These are phyloP conservation scores for Chlamydomonas reinhardtii DNA, from an alignment of 163 green algal species.

Conservation along the genomic window DNA sequence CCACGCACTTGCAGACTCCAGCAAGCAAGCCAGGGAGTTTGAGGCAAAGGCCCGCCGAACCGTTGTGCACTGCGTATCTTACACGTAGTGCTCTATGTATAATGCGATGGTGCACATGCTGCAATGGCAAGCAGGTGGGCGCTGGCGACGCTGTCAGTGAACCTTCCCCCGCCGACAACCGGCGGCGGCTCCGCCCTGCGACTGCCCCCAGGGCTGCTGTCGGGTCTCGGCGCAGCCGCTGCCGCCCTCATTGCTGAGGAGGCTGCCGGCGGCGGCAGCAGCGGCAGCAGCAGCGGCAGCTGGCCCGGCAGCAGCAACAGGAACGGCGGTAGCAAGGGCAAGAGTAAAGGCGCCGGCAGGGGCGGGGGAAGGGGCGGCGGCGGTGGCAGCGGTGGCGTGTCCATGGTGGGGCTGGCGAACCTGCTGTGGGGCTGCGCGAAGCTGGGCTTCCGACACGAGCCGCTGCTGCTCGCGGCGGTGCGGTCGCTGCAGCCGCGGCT, in stretches of 20 bases:
- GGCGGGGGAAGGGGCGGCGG: not conserved
- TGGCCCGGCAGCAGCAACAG: not conserved
- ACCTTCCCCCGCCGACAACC: not conserved
- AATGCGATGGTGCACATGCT: too few relatives aligned
- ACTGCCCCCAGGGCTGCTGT: not conserved
- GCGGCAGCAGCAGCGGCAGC: not conserved
- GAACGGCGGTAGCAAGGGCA: not conserved
- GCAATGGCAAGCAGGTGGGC: too few relatives aligned
- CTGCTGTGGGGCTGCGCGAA: conserved; percentile 17
- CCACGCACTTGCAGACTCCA: too few relatives aligned
- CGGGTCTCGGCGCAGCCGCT: not conserved
- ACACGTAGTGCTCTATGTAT: too few relatives aligned
- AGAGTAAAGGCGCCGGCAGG: not conserved
- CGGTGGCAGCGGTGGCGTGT: not conserved
- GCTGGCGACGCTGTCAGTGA: conserved; percentile 3
- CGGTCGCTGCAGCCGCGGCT: not conserved
- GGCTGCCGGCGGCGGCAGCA: not conserved
- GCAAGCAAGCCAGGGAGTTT: too few relatives aligned
- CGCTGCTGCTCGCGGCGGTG: conserved; percentile 1
- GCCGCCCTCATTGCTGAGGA: not conserved
- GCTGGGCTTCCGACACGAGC: not conserved
- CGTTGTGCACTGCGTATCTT: too few relatives aligned
- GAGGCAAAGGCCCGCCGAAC: too few relatives aligned
- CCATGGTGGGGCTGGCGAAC: not conserved
- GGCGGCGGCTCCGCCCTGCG: not conserved